Percentiles rank a stretch among this genome's conserved stretches.
phyloP scores from a whole-genome alignment of 305 asterid genomes.

The Petunia hybrid region DNA sequence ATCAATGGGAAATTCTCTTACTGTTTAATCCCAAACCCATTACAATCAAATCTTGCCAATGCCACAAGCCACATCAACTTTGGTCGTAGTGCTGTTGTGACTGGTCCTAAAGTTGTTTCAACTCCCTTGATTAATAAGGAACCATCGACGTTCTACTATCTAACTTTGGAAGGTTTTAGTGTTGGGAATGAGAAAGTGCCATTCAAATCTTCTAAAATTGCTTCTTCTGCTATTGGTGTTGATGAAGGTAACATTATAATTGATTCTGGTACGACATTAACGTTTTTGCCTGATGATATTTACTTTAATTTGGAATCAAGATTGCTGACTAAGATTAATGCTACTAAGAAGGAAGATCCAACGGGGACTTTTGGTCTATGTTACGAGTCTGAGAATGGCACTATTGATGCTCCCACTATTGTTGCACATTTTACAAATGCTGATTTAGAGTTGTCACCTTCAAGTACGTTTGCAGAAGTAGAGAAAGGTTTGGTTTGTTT shows the following conservation, averaged over 20 bases:
- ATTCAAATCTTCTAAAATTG: background rate
- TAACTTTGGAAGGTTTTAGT: background rate
- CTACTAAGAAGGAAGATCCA: background rate
- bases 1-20: slow-evolving; percentile 52
- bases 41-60: background rate
- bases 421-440: slow-evolving; percentile 26
- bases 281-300: background rate
- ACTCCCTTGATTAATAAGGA: background rate
- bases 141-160: slow-evolving; percentile 13
- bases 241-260: slow-evolving; percentile 25
- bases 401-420: slow-evolving; percentile 8
- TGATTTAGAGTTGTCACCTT: background rate
- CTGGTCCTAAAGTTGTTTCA: background rate
- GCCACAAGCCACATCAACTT: slow-evolving; percentile 40
- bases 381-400: slow-evolving; percentile 32
- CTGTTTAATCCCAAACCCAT: slow-evolving; percentile 41
- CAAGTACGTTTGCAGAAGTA: background rate
- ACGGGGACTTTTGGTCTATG: slow-evolving; percentile 42
- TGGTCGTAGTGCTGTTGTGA: slow-evolving; percentile 32
- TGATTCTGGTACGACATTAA: slow-evolving; percentile 28
- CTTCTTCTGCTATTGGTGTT: background rate
- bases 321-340: background rate
- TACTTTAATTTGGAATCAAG: background rate
- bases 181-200: background rate
- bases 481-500: slow-evolving; percentile 48